Base-by-base conservation (phyloP, 1,284 basidiomycete genomes). In the Serendipita sp. region DNA sequence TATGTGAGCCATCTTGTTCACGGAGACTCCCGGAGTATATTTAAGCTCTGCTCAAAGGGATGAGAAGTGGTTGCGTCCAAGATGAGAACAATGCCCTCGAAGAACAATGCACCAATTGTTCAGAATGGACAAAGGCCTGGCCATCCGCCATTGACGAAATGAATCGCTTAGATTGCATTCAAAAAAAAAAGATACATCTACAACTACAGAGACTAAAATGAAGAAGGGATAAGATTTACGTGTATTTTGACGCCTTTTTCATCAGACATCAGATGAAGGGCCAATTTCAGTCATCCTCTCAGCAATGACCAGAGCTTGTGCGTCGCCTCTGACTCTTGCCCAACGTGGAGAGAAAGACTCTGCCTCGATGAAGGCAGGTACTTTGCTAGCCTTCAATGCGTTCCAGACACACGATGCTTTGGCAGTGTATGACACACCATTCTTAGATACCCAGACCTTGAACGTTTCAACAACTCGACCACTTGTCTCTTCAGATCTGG, bases 351-450 rank as follows among this genome's bases (percentile, higher is more conserved):
- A 58, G n/a, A 58, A 58, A 8, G 34, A n/a, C 10, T 58, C 32
- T n/a, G 53, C 53, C n/a, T 58, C 53, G 17, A 32, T 30, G 30
- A 30, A 58, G 6, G 53, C 53, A 10, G 53, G 53, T 4, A 58
- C 53, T 10, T 58, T 17, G 22, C 32, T 58, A n/a, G n/a, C 15
- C 30, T 58, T 35, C 5, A 58, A 6, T 49, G 17, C 47, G 34
- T 58, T n/a, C 53, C 53, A 58, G n/a, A 58, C 53, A 35, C 53
- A 58, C 22, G 53, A 58, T 10, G 34, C 53, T 30, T 35, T 58
- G 4, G 53, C 53, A 22, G 17, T 58, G 34, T 58, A 58, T 8
- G n/a, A 10, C 32, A 26, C 15, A 8, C n/a, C 30, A n/a, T 58
- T n/a, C 15, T 58, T 35, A 26, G 17, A 22, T 10, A 58, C 22